Base-by-base conservation (phyloP, 1,284 basidiomycete species). In the Ustilago loliicola region DNA sequence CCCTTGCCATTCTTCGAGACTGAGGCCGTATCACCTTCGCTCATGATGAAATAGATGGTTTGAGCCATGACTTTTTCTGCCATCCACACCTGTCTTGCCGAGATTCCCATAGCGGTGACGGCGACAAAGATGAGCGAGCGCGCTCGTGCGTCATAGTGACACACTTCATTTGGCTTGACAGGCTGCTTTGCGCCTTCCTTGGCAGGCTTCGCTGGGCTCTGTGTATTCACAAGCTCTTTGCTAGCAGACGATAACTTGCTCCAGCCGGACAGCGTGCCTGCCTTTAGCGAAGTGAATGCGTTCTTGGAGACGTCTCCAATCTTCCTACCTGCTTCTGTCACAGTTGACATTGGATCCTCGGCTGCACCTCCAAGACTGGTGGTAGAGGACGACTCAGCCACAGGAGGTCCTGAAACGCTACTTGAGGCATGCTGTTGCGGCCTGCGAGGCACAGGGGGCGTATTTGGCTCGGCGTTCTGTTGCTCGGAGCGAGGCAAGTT, bases 1-100 rank as follows among this genome's bases (percentile, higher is more conserved):
- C 82, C 77, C 45, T 72, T 77, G 60, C 80, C 76, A 36, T 68
- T 66, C 55, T 74, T 61, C 25, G 67, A 71, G 9, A 62, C 66
- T 25, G 81, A 77, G 2, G 66, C 78, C 25, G 55, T 62, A 29
- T 77, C 66, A 15, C 80, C 73, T 36, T 81, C 75, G 52, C 64
- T 61, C 75, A 83, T 77, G 71, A 83, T 80, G 42, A 83, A 83
- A 54, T 73, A 81, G 61, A 83, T 79, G 23, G 80, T 77, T 60
- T 83, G 80, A 17, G 79, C 80, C 59, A 84, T 57, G 6, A 81
- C 77, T 61, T 84, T 84, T 40, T 84, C 83, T 8, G 80, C 83
- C 68, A 70, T 62, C 68, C 69, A 81, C 9, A 81, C 66, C 17
- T 83, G 73, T 10, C 50, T 29, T 30, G 68, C 65, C 9, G 65